phyloP scores from a whole-genome alignment of 164 flowering plant species.

The Akebia trifoliata region DNA sequence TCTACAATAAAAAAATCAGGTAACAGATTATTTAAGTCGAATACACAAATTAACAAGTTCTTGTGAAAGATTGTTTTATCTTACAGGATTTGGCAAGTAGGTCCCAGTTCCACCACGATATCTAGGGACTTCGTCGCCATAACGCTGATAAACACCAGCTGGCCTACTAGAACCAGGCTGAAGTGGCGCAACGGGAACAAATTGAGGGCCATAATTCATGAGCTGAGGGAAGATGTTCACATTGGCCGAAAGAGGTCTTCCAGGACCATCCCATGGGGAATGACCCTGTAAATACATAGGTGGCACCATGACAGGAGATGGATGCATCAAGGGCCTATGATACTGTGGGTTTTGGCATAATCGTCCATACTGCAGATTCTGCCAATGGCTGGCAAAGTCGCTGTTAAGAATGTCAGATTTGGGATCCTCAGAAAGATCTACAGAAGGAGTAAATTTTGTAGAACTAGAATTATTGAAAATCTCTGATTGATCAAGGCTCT shows the following conservation, averaged over 20 bases:
- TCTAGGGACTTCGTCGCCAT: conserved; percentile 77
- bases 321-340: no score
- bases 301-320: conserved; percentile 65
- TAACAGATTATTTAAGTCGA: background rate
- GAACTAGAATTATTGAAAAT: conserved; percentile 26
- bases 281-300: conserved; percentile 79
- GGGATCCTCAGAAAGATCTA: conserved; percentile 40
- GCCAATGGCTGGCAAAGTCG: conserved; percentile 83
- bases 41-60: background rate
- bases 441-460: conserved; percentile 23
- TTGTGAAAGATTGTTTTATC: no score
- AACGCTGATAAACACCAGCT: conserved; percentile 50
- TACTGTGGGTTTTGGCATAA: conserved; percentile 59
- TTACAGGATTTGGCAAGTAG: conserved; percentile 94
- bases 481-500: conserved; percentile 44
- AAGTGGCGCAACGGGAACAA: conserved; percentile 66
- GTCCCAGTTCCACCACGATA: conserved; percentile 97
- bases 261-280: conserved; percentile 85
- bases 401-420: conserved; percentile 85
- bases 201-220: conserved; percentile 55
- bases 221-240: conserved; percentile 53
- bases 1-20: background rate
- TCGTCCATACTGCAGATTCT: conserved; percentile 82
- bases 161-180: conserved; percentile 66
- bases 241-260: conserved; percentile 73